Evolutionary conservation across 192 early-diverging fungal genomes (phyloP).

Genomic region (Coemansia sp.): DNA sequence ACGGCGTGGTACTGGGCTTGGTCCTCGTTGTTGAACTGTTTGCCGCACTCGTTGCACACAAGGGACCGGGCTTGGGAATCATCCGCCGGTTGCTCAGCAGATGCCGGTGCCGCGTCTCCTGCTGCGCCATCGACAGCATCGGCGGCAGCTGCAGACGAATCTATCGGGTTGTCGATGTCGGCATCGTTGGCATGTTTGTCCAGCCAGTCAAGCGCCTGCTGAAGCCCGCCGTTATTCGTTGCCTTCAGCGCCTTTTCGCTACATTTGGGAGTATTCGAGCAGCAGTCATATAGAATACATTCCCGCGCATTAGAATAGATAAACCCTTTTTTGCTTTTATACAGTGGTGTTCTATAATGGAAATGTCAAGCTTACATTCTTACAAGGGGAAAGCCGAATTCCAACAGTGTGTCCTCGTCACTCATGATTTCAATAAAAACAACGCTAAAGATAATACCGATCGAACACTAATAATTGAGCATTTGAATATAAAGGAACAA

Average conservation of each 20-base stretch:
- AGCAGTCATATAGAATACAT: no score
- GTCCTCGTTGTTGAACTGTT: slow-evolving; percentile 60
- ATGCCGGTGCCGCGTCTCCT: no score
- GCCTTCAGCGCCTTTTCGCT: slow-evolving; percentile 34
- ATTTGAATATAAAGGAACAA: neutral
- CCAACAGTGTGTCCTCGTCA: slow-evolving; percentile 40
- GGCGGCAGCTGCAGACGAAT: neutral
- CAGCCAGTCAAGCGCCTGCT: slow-evolving; percentile 54
- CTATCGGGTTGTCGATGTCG: slow-evolving; percentile 21
- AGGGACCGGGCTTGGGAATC: slow-evolving; percentile 42
- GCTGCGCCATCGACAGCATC: neutral
- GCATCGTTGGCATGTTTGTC: slow-evolving; percentile 34
- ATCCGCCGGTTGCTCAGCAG: slow-evolving; percentile 1
- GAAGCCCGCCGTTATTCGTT: slow-evolving; percentile 42
- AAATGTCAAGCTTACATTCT: slow-evolving; percentile 46
- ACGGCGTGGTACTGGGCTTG: slow-evolving; percentile 66
- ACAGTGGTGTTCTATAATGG: neutral
- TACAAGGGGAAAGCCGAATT: slow-evolving; percentile 45
- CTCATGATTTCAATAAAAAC: slow-evolving; percentile 15
- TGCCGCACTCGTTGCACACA: slow-evolving; percentile 68
- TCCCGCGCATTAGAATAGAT: neutral
- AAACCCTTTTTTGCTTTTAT: neutral
- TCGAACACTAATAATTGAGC: slow-evolving; percentile 1
- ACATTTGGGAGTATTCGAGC: neutral
- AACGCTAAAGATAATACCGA: neutral